phyloP scores from a whole-genome alignment of 2,329 filamentous ascomycete genomes.

The Colletotrichum euphorbiae region DNA sequence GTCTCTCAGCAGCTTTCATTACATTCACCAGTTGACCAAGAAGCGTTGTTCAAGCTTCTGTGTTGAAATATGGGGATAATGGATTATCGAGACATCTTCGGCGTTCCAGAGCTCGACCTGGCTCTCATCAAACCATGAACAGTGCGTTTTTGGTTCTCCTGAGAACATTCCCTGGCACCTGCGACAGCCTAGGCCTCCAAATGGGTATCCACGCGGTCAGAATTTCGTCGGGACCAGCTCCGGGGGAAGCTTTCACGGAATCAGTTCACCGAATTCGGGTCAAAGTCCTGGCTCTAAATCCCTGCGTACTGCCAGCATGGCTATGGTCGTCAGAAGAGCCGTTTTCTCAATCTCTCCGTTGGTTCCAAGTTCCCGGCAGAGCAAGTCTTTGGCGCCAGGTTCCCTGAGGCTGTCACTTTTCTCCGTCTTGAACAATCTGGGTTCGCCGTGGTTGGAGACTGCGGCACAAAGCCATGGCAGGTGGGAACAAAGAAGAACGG shows the following conservation, averaged over 20 bases:
- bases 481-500: constrained; percentile 33
- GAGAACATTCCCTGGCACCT: constrained; percentile 9
- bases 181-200: neutral
- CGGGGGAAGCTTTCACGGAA: constrained; percentile 19
- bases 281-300: constrained; percentile 3
- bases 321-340: constrained; percentile 24
- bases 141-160: neutral
- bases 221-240: constrained; percentile 17
- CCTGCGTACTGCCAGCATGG: constrained; percentile 22
- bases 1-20: constrained; percentile 2
- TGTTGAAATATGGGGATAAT: neutral
- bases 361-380: constrained; percentile 31
- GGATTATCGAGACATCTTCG: constrained; percentile 1
- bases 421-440: constrained; percentile 18
- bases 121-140: neutral
- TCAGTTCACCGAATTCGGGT: constrained; percentile 19
- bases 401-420: constrained; percentile 1
- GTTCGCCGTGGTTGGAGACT: neutral
- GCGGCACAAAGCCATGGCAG: constrained; percentile 12
- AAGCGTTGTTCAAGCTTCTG: neutral
- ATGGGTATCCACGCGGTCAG: constrained; percentile 17
- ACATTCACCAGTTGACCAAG: constrained; percentile 10
- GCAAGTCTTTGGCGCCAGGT: constrained; percentile 15
- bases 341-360: constrained; percentile 28
- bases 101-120: constrained; percentile 4